Percentiles rank a stretch among this genome's conserved stretches.
Conservation (phyloP, 139 green algal species). For the Micractinium sp. region DNA sequence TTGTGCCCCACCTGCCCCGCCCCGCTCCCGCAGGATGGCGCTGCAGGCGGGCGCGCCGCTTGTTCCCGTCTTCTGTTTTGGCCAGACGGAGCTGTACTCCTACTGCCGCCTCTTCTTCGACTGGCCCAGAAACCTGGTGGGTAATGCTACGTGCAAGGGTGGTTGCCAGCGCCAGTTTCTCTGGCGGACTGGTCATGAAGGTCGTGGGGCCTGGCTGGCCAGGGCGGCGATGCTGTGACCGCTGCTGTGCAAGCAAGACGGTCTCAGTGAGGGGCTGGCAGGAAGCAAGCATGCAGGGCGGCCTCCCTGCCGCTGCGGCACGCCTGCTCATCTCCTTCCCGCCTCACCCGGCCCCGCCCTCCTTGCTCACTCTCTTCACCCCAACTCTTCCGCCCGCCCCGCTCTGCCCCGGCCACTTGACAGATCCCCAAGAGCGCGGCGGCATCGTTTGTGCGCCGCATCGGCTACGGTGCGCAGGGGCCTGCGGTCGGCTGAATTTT, state of each 20-base stretch:
- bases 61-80: slow-evolving; percentile 89
- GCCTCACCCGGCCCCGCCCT: too few species aligned
- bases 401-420: background rate
- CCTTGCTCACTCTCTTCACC: background rate
- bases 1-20: too few species aligned
- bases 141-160: background rate
- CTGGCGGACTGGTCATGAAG: background rate
- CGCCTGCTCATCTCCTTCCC: background rate
- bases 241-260: background rate
- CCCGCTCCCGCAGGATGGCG: slow-evolving; percentile 63
- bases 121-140: slow-evolving; percentile 23
- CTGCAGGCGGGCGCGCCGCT: slow-evolving; percentile 71
- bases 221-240: background rate
- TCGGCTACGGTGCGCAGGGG: slow-evolving; percentile 33
- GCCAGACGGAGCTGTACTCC: slow-evolving; percentile 79
- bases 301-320: background rate
- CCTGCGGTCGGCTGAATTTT: background rate
- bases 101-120: slow-evolving; percentile 51
- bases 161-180: background rate
- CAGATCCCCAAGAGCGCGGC: slow-evolving; percentile 9
- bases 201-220: background rate
- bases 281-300: background rate
- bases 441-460: slow-evolving; percentile 21
- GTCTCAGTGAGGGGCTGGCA: background rate
- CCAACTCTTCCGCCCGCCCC: background rate